phyloP scores from a whole-genome alignment of 257 asterid species.

The Marsdenia floribunda region DNA sequence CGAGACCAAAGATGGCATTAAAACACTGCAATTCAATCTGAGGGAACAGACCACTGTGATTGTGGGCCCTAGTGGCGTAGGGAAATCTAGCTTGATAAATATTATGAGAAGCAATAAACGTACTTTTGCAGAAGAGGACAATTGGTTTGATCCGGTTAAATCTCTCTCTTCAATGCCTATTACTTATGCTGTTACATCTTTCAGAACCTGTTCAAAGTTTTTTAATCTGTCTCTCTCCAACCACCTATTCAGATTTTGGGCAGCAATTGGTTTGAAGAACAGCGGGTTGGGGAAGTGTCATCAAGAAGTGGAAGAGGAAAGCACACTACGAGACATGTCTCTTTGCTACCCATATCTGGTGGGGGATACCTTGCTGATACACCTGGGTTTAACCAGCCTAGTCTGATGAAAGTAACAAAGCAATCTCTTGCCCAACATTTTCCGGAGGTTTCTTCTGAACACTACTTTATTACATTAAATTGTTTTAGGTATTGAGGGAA shows the following conservation, averaged over 20 bases:
- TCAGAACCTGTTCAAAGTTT: conserved; percentile 6
- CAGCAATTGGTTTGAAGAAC: conserved; percentile 86
- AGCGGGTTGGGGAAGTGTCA: conserved; percentile 94
- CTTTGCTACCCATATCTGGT: conserved; percentile 74
- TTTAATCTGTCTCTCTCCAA: conserved; percentile 3
- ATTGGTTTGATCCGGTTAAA: conserved; percentile 61
- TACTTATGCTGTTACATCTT: conserved; percentile 11
- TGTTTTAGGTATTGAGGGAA: not conserved
- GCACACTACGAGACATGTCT: conserved; percentile 82
- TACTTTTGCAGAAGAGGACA: conserved; percentile 39
- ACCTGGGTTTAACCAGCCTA: conserved; percentile 93
- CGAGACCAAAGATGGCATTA: conserved; percentile 65
- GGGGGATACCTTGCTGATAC: conserved; percentile 87
- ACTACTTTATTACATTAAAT: not conserved
- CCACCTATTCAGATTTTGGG: conserved; percentile 50
- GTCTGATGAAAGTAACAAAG: conserved; percentile 78
- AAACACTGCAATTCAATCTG: conserved; percentile 63
- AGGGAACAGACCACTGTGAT: conserved; percentile 81
- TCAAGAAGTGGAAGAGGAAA: conserved; percentile 91
- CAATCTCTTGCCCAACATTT: conserved; percentile 68
- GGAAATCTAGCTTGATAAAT: conserved; percentile 92
- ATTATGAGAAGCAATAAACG: conserved; percentile 57
- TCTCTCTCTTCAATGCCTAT: not conserved
- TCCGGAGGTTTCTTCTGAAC: conserved; percentile 66
- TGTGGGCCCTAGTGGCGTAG: conserved; percentile 98